A percentile compares a stretch with the other conserved stretches of the same genome.
Evolutionary conservation across 805 yeast genomes (phyloP).

Genomic region (Barnettozyma salicaria): DNA sequence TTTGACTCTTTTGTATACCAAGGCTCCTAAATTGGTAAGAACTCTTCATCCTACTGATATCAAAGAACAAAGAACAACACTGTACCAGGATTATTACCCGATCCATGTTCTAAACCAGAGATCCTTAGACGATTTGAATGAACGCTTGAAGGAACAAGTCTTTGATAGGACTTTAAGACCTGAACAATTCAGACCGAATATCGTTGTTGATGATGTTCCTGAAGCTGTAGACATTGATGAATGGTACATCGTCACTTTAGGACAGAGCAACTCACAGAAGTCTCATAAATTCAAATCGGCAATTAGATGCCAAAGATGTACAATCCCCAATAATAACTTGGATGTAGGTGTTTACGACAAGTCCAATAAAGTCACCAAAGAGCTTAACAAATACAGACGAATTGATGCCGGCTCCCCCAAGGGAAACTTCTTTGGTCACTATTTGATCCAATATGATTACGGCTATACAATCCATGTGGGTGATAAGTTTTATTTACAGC

Average conservation of each 20-base stretch:
- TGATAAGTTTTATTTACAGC: conserved; percentile 14
- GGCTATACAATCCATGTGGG: conserved; percentile 19
- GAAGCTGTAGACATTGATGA: conserved; percentile 10
- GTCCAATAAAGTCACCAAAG: conserved; percentile 14
- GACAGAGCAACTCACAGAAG: not conserved
- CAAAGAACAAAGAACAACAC: conserved; percentile 10
- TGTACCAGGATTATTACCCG: conserved; percentile 24
- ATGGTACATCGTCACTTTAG: conserved; percentile 12
- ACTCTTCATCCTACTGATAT: conserved; percentile 16
- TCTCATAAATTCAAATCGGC: conserved; percentile 14
- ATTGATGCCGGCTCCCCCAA: conserved; percentile 15
- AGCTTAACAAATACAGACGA: conserved; percentile 13
- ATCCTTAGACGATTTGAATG: conserved; percentile 14
- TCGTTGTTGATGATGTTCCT: conserved; percentile 10
- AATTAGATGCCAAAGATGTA: conserved; percentile 20
- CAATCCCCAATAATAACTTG: conserved; percentile 19
- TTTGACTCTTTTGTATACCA: conserved; percentile 16
- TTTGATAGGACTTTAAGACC: conserved; percentile 11
- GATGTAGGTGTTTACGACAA: conserved; percentile 17
- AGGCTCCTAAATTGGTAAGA: conserved; percentile 15
- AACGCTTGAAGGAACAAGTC: conserved; percentile 4
- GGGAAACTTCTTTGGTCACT: conserved; percentile 16
- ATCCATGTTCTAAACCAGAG: conserved; percentile 14
- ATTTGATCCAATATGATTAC: conserved; percentile 17
- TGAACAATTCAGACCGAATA: conserved; percentile 20